Conservation (phyloP, 2,329 filamentous ascomycete genomes). For the Apiospora kogelbergensis region DNA sequence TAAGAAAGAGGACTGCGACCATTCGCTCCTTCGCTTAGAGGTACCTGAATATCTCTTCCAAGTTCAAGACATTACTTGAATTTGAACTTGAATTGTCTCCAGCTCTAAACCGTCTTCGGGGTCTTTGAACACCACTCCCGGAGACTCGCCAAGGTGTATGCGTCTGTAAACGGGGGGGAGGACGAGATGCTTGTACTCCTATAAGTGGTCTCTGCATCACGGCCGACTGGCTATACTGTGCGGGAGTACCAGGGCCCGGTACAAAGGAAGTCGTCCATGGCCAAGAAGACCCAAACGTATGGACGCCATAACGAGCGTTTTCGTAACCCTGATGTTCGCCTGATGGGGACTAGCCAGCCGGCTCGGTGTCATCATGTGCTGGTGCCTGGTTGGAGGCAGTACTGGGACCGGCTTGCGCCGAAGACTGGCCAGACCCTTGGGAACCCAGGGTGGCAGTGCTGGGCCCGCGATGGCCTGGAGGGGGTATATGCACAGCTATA, state of each 20-base stretch:
- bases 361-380: neutral
- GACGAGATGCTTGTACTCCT: neutral
- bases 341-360: conserved; percentile 7
- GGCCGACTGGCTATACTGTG: neutral
- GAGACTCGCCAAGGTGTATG: neutral
- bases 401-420: neutral
- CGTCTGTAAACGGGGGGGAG: neutral
- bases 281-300: neutral
- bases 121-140: neutral
- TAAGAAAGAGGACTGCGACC: neutral
- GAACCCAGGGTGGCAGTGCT: conserved; percentile 9
- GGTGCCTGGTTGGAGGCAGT: conserved; percentile 7
- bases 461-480: conserved; percentile 3
- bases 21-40: too few species aligned
- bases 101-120: neutral
- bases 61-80: too few species aligned
- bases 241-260: neutral
- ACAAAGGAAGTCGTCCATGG: neutral
- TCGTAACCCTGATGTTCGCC: neutral
- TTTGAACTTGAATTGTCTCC: too few species aligned
- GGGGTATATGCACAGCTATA: neutral
- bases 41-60: neutral
- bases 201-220: neutral
- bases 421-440: neutral
- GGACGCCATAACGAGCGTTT: neutral